Evolutionary conservation across 768 basidiomycete species (phyloP).

Genomic region (Pluteus cervinus): DNA sequence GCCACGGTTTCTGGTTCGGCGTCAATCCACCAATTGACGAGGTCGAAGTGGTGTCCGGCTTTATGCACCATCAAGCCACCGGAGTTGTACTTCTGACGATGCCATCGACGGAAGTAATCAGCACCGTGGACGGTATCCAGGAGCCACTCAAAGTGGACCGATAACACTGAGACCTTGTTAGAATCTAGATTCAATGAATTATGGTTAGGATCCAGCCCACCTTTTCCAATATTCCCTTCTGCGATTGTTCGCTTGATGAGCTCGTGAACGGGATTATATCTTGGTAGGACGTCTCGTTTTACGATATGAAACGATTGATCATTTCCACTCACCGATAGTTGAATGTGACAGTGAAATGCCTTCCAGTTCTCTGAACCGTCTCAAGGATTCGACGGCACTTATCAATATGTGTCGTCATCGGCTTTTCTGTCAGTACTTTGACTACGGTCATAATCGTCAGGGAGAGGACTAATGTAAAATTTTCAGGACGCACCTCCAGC

Average conservation of each 20-base stretch:
- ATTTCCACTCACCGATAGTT: conserved; percentile 29
- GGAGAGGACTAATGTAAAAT: background rate
- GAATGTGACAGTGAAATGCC: conserved; percentile 35
- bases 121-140: conserved; percentile 48
- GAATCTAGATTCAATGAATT: background rate
- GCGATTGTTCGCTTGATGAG: conserved; percentile 40
- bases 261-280: conserved; percentile 45
- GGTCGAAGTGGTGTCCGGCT: conserved; percentile 42
- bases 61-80: conserved; percentile 43
- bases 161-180: conserved; percentile 27
- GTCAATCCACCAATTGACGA: conserved; percentile 51
- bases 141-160: conserved; percentile 49
- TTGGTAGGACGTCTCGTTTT: too few relatives aligned
- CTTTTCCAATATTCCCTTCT: conserved; percentile 39
- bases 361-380: conserved; percentile 35
- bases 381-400: conserved; percentile 41
- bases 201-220: too few relatives aligned
- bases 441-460: conserved; percentile 17
- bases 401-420: conserved; percentile 44
- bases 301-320: too few relatives aligned
- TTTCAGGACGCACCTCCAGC: conserved; percentile 31
- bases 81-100: conserved; percentile 35
- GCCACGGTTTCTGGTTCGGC: conserved; percentile 39
- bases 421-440: conserved; percentile 46
- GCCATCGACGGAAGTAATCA: conserved; percentile 49